Evolutionary conservation across 805 yeast species (phyloP).

Genomic region (Ogataea trehaloabstinens): DNA sequence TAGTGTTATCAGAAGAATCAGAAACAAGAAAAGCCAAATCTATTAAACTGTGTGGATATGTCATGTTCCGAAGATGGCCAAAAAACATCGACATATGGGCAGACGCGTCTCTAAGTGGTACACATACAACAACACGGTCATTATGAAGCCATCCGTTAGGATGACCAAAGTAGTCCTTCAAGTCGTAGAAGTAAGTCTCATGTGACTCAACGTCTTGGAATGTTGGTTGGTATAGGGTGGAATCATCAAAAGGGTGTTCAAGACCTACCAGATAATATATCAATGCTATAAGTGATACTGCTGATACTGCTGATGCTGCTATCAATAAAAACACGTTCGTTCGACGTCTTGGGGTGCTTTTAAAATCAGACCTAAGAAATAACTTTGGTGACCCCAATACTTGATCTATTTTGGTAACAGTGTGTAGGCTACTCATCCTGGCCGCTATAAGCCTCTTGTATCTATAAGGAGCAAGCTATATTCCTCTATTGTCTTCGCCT

Average conservation of each 20-base stretch:
- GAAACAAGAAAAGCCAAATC: conserved; percentile 80
- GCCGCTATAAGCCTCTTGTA: too few species aligned
- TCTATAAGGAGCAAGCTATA: too few species aligned
- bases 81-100: conserved; percentile 62
- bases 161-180: conserved; percentile 41
- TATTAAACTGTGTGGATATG: conserved; percentile 55
- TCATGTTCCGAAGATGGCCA: conserved; percentile 52
- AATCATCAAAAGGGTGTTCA: background rate
- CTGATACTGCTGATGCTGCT: background rate
- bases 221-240: conserved; percentile 14
- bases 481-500: too few species aligned
- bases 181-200: conserved; percentile 35
- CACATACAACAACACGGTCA: conserved; percentile 54
- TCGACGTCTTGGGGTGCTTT: background rate
- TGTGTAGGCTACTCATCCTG: conserved; percentile 5
- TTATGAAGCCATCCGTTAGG: conserved; percentile 53
- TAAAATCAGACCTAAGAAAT: conserved; percentile 5
- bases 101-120: conserved; percentile 59
- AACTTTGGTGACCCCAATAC: conserved; percentile 16
- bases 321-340: background rate
- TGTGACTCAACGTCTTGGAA: conserved; percentile 10
- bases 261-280: background rate
- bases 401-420: conserved; percentile 6
- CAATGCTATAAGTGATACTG: background rate
- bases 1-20: conserved; percentile 86